Conservation (phyloP, 192 early-diverging fungal species). For the Backusella luteola region DNA sequence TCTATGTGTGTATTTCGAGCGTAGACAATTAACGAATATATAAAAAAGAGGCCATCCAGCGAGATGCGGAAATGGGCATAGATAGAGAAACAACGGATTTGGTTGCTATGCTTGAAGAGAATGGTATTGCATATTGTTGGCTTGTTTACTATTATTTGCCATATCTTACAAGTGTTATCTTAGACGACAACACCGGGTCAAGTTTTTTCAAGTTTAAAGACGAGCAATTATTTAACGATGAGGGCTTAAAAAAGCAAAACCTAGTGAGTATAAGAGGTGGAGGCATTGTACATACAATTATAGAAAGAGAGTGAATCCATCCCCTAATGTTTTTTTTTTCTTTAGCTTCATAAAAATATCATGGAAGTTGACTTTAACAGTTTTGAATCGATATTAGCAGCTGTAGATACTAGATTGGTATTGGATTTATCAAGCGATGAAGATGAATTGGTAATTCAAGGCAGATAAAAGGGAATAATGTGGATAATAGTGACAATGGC, state of each 20-base stretch:
- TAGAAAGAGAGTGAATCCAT: not conserved
- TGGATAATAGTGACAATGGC: too few species aligned
- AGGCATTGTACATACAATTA: not conserved
- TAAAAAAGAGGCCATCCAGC: not conserved
- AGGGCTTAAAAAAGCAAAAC: not conserved
- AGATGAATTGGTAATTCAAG: constrained; percentile 7
- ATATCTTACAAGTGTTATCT: not conserved
- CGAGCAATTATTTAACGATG: constrained; percentile 23
- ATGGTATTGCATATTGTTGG: constrained; percentile 2
- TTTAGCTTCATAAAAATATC: constrained; percentile 18
- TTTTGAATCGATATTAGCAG: constrained; percentile 5
- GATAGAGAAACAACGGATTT: constrained; percentile 37
- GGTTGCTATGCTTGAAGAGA: constrained; percentile 26
- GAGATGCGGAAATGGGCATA: constrained; percentile 36
- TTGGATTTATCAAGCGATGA: constrained; percentile 9
- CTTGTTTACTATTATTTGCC: not conserved
- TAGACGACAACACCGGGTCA: not conserved
- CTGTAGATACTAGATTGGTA: constrained; percentile 9
- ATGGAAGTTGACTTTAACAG: constrained; percentile 22
- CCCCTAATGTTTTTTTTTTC: not conserved
- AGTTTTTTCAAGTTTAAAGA: constrained; percentile 37
- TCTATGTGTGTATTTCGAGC: not conserved
- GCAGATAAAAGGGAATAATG: not conserved
- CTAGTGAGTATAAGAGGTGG: not conserved
- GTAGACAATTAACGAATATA: not conserved